Conservation (phyloP, 331 rosid species). For the Prunus yedoensis region DNA sequence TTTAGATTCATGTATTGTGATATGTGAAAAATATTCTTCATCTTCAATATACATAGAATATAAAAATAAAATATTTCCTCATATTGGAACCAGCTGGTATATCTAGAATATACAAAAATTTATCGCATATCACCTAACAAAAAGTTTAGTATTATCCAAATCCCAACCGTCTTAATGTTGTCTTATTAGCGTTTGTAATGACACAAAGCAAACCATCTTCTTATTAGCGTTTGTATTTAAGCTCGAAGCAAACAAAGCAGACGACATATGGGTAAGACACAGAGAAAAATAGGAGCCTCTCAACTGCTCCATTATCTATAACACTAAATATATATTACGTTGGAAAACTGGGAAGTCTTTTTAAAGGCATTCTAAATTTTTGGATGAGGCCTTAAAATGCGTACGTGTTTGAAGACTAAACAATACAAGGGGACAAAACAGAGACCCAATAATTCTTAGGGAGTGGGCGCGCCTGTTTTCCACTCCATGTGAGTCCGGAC, state of each 20-base stretch:
- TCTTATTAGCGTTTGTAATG: background rate
- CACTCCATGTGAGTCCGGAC: slow-evolving; percentile 41
- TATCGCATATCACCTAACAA: slow-evolving; percentile 1
- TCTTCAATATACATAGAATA: no score
- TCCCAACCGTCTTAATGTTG: slow-evolving; percentile 5
- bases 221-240: no score
- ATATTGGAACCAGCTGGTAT: rapidly evolving
- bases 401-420: background rate
- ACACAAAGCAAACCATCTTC: background rate
- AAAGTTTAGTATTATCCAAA: background rate
- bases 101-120: no score
- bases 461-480: slow-evolving; percentile 21
- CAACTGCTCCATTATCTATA: slow-evolving; percentile 8
- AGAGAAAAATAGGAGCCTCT: background rate
- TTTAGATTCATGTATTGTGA: no score
- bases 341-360: background rate
- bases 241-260: background rate
- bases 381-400: no score
- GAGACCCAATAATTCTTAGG: slow-evolving; percentile 18
- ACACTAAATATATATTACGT: no score
- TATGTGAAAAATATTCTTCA: no score
- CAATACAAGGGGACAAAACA: slow-evolving; percentile 14
- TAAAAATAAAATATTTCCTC: no score
- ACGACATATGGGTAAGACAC: no score
- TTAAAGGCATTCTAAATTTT: background rate